Evolutionary conservation across 176 grass and related monocot genomes (phyloP), one percentile per base, ranked within the genome.

Genomic region (Eragrostis curvula): DNA sequence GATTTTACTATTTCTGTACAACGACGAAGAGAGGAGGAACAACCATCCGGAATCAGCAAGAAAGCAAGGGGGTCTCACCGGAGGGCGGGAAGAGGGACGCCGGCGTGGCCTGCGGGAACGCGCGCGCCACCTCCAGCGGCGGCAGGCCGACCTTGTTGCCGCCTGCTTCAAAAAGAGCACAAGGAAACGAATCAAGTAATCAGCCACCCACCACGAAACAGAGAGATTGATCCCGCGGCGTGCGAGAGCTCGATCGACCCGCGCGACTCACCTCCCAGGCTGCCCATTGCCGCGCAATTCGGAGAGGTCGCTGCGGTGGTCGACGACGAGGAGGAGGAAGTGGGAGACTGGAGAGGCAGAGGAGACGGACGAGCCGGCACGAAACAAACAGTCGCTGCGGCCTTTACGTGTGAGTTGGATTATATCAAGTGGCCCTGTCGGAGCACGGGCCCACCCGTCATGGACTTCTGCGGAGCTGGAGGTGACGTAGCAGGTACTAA

Each of bases 41-140:
- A 72, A 40, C 0, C 55, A 57, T 18, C 13, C 50, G 3, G 52
- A 9, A 8, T 3, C 57, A 75, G 44, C 23, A 17, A 40, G 70
- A 2, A 6, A 5, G 49, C 21, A 47, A 29, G 23, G 55, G 8
- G 45, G 30, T 39, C 73, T 89, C 62, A 90, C 93, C 87, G 72
- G 85, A 29, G 24, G 87, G 79, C 3, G 90, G 93, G 84, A 95
- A 95, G 32, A 88, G 13, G 10, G 93, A 92, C 55, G 87, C 93
- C 77, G 93, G 87, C 23, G 90, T 92, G 45, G 85, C 90, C 76
- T 92, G 90, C 84, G 82, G 90, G 77, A 95, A 95, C 45, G 90
- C 90, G 57, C 78, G 48, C 47, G 78, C 62, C 25, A 95, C 48
- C 13, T 95, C 90, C 47, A 92, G 36, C 47, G 93, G 79, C 49